phyloP scores from a whole-genome alignment of 1,139 yeast genomes.

The Yamadazyma trypodendri region DNA sequence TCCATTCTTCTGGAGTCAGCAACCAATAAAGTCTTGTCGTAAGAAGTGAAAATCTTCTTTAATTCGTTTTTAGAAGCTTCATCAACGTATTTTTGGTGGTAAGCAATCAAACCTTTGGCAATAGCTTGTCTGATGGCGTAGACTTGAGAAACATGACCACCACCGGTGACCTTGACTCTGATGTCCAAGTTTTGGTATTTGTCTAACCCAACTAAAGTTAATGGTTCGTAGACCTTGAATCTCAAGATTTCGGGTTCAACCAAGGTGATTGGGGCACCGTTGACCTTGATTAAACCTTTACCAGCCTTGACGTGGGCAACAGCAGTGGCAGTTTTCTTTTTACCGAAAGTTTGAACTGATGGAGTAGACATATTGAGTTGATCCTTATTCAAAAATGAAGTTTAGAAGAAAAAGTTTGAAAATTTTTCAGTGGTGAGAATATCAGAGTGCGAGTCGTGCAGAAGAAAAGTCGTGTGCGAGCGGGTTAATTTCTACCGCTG shows the following conservation, averaged over 20 bases:
- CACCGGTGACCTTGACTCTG: slow-evolving; percentile 99
- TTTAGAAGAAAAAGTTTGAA: slow-evolving; percentile 1
- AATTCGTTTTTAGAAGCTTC: slow-evolving; percentile 99
- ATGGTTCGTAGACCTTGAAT: slow-evolving; percentile 99
- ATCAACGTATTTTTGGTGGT: slow-evolving; percentile 98
- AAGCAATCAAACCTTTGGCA: slow-evolving; percentile 99
- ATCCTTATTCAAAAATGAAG: slow-evolving; percentile 3
- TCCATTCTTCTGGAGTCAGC: slow-evolving; percentile 99
- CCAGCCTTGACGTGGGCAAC: slow-evolving; percentile 99
- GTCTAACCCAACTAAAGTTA: slow-evolving; percentile 97
- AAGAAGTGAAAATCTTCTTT: slow-evolving; percentile 95
- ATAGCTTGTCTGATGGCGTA: slow-evolving; percentile 99
- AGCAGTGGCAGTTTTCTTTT: slow-evolving; percentile 99
- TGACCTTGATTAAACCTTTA: slow-evolving; percentile 97
- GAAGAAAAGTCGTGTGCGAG: background rate
- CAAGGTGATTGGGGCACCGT: slow-evolving; percentile 98
- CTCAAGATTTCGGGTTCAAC: slow-evolving; percentile 99
- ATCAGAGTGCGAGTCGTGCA: background rate
- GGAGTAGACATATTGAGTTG: slow-evolving; percentile 51
- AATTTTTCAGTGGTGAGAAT: slow-evolving; percentile 5
- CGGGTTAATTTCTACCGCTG: background rate
- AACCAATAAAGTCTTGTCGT: slow-evolving; percentile 99
- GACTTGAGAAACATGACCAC: slow-evolving; percentile 99
- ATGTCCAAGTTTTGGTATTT: slow-evolving; percentile 98
- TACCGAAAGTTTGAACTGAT: slow-evolving; percentile 93